phyloP scores from a whole-genome alignment of 352 stramenopile species.

The Phytophthora hibernalis region DNA sequence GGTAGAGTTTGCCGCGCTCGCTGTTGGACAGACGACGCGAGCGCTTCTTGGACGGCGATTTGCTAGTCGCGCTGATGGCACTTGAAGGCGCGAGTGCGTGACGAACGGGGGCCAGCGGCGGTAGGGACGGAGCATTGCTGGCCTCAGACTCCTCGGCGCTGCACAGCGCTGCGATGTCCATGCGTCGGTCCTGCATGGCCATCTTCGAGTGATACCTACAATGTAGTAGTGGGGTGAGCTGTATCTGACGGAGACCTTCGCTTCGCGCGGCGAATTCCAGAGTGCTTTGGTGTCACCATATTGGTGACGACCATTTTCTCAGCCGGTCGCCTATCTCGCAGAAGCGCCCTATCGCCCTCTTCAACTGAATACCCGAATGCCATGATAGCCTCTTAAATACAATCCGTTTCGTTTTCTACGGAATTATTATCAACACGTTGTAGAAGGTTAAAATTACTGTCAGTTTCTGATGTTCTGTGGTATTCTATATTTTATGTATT shows the following conservation, averaged over 20 bases:
- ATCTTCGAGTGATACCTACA: conserved; percentile 1
- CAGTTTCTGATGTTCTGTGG: no score
- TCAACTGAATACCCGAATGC: neutral
- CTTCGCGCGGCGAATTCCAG: conserved; percentile 26
- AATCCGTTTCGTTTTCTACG: no score
- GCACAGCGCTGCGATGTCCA: conserved; percentile 45
- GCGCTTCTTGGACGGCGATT: conserved; percentile 43
- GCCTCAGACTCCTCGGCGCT: conserved; percentile 12
- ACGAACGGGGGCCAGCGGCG: conserved; percentile 27
- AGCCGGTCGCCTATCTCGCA: conserved; percentile 14
- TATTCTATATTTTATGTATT: no score
- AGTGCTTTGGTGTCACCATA: no score
- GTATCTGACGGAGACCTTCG: neutral
- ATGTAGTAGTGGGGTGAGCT: neutral
- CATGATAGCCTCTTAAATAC: neutral
- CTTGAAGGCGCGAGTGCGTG: conserved; percentile 2
- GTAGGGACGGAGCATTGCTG: conserved; percentile 2
- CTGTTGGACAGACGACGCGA: conserved; percentile 64
- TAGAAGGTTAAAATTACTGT: no score
- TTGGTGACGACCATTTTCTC: conserved; percentile 20
- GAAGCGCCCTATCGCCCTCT: neutral
- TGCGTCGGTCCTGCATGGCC: conserved; percentile 37
- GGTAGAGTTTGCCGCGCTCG: conserved; percentile 69
- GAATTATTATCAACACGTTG: no score
- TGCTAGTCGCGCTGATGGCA: conserved; percentile 6